Base-by-base conservation (phyloP, 202 grass and related monocot species). In the Panicum virgatum region DNA sequence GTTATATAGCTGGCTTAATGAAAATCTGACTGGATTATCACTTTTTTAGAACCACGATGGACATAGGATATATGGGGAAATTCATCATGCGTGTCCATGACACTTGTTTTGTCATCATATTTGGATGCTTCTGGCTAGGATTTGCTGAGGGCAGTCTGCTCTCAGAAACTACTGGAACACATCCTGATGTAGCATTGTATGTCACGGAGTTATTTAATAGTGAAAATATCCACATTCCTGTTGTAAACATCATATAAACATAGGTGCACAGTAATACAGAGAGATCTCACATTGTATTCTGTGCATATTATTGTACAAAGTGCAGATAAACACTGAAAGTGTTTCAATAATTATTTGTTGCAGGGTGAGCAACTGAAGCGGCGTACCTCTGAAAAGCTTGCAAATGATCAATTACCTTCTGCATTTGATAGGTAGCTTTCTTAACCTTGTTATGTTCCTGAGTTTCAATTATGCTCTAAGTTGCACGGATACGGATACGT, bases 361-460 rank as follows among this genome's bases (percentile, higher is more conserved):
- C 70, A 98, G 96, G 90, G 88, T 52, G 96, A 98, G 80, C 96
- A 93, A 70, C 63, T 96, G 87, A 98, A 93, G 83, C 85, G 91
- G 43, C 78, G 37, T 6, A 51, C 39, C 11, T 46, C 54, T 85
- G 88, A 92, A 81, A 85, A 86, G 44, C 18, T 42, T 62, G 20
- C 81, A n/a, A 82, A 86, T 61, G 72, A 89, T 42, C 63, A 61
- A 7, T 66, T 79, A 45, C 67, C 80, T 56, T 76, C n/a, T n/a
- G 12, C 63, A 62, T 80, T 66, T 72, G 92, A 94, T 82, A 87
- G 84, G 92, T 91, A 88, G 3, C 3, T 57, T 60, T 36, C n/a
- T 26, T 61, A 38, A 50, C 30, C 68, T 9, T 72, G 22, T 9
- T 34, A 34, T 34, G 32, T 34, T 34, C 32, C 81, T 16, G 4